Conservation (phyloP, 306 rosid species). For the Rosa multiflora region DNA sequence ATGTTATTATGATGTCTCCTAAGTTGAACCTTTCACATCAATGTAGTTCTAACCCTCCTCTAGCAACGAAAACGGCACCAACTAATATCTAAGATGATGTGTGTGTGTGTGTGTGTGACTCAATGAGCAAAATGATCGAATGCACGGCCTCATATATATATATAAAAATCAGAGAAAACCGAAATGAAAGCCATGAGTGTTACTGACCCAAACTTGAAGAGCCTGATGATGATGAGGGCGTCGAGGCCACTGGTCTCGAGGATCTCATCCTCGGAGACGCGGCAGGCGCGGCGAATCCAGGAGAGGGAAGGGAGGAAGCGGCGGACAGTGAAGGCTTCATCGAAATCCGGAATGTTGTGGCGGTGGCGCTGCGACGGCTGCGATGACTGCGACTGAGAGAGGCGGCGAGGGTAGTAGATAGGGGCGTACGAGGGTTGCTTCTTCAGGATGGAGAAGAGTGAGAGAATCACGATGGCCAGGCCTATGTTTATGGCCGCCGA, state of each 20-base stretch:
- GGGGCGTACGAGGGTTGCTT: slow-evolving; percentile 67
- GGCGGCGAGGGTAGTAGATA: slow-evolving; percentile 70
- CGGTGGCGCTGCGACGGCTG: slow-evolving; percentile 9
- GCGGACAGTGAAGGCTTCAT: slow-evolving; percentile 20
- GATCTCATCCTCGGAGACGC: slow-evolving; percentile 61
- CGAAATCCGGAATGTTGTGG: slow-evolving; percentile 1
- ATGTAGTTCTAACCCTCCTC: too few relatives aligned
- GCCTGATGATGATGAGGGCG: slow-evolving; percentile 70
- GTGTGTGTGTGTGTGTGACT: neutral
- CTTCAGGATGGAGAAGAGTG: slow-evolving; percentile 77
- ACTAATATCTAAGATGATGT: too few relatives aligned
- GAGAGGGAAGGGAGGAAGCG: slow-evolving; percentile 66
- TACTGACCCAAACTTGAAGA: slow-evolving; percentile 79
- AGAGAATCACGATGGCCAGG: slow-evolving; percentile 56
- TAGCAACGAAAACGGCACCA: too few relatives aligned
- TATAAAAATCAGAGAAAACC: neutral
- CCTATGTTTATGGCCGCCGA: slow-evolving; percentile 75
- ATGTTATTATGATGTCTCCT: neutral
- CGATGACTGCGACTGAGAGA: slow-evolving; percentile 36
- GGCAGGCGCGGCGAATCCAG: slow-evolving; percentile 64
- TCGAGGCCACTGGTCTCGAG: slow-evolving; percentile 65
- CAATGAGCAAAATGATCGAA: neutral
- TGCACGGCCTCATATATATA: neutral
- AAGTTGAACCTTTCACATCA: neutral
- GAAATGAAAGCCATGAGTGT: neutral